Percentiles rank a stretch among this genome's conserved stretches.
phyloP scores from a whole-genome alignment of 1,284 basidiomycete species.

The Ustilago trichophora region DNA sequence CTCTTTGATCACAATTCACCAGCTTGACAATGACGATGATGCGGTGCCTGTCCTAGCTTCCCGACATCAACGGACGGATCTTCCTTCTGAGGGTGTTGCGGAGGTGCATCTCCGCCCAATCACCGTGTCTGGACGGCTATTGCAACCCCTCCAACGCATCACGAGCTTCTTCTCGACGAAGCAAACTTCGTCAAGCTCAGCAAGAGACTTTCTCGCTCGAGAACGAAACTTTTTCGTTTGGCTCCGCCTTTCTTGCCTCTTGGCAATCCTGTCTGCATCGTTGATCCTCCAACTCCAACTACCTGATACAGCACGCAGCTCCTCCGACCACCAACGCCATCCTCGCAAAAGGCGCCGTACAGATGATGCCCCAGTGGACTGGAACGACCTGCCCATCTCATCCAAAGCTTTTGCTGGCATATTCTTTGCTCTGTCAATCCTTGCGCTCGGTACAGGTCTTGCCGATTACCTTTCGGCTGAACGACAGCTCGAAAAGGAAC shows the following conservation, averaged over 20 bases:
- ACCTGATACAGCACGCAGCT: conserved; percentile 2
- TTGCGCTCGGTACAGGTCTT: conserved; percentile 14
- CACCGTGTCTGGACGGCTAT: not conserved
- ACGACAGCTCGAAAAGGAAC: conserved; percentile 31
- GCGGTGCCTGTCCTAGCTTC: too few species aligned
- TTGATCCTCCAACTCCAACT: conserved; percentile 33
- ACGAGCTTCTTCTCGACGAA: conserved; percentile 2
- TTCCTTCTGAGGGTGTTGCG: not conserved
- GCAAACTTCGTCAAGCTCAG: conserved; percentile 20
- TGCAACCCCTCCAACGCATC: not conserved
- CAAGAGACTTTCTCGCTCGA: conserved; percentile 36
- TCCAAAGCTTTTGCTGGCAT: conserved; percentile 23
- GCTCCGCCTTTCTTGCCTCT: conserved; percentile 34
- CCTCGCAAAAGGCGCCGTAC: not conserved
- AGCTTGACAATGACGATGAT: conserved; percentile 3
- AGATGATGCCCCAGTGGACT: conserved; percentile 7
- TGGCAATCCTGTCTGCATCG: conserved; percentile 33
- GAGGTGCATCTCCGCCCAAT: not conserved
- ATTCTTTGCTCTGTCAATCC: conserved; percentile 24
- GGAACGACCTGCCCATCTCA: conserved; percentile 20
- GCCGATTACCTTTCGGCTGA: conserved; percentile 28
- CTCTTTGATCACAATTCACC: conserved; percentile 22
- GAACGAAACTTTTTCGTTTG: conserved; percentile 42
- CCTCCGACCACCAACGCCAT: not conserved
- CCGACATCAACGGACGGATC: not conserved